Percentiles rank a stretch among this genome's conserved stretches.
Conservation (phyloP, 495 filamentous ascomycete genomes). For the Annulohypoxylon moriforme region DNA sequence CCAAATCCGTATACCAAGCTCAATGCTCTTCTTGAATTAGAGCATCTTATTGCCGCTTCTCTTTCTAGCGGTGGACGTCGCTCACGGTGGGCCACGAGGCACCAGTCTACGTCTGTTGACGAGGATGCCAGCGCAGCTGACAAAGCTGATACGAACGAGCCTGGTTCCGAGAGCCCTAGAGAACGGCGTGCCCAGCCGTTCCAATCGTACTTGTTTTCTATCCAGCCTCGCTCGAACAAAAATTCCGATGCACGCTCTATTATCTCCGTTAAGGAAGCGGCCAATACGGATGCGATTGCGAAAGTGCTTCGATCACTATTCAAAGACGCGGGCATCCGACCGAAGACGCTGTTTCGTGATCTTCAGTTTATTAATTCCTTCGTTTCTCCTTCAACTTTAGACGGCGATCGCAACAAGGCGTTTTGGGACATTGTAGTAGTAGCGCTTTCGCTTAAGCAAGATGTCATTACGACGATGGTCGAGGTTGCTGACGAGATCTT, state of each 20-base stretch:
- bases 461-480: slow-evolving; percentile 91
- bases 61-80: slow-evolving; percentile 58
- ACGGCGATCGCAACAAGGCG: slow-evolving; percentile 88
- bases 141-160: slow-evolving; percentile 31
- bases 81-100: slow-evolving; percentile 51
- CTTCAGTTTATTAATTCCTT: slow-evolving; percentile 96
- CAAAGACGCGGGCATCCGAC: slow-evolving; percentile 78
- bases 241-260: slow-evolving; percentile 58
- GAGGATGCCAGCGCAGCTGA: slow-evolving; percentile 35
- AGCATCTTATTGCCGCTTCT: slow-evolving; percentile 82
- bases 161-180: slow-evolving; percentile 70
- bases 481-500: slow-evolving; percentile 83
- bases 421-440: slow-evolving; percentile 95
- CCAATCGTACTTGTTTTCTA: slow-evolving; percentile 50
- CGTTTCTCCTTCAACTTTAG: slow-evolving; percentile 80
- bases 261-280: slow-evolving; percentile 53
- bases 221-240: slow-evolving; percentile 46
- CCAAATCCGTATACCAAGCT: slow-evolving; percentile 90
- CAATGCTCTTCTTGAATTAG: slow-evolving; percentile 82
- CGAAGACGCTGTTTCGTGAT: slow-evolving; percentile 93
- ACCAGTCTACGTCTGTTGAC: slow-evolving; percentile 38
- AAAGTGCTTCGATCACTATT: slow-evolving; percentile 84
- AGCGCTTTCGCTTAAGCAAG: slow-evolving; percentile 87
- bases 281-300: slow-evolving; percentile 79
- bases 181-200: slow-evolving; percentile 72